Evolutionary conservation across 441 rosid genomes (phyloP).

Genomic region (Biscutella auriculata): DNA sequence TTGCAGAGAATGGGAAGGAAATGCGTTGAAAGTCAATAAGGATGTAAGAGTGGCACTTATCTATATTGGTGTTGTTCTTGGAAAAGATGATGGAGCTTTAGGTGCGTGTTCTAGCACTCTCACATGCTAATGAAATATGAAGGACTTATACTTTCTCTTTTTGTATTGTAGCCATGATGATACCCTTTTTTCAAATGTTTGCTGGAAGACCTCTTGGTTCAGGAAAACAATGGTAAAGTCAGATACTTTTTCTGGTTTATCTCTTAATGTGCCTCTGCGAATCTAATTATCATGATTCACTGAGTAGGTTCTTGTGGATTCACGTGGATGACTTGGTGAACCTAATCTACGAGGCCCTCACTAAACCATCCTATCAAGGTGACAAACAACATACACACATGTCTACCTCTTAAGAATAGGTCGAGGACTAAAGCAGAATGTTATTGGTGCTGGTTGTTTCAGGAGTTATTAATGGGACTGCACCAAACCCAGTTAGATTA

Average conservation of each 20-base stretch:
- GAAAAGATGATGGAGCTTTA: slow-evolving; percentile 95
- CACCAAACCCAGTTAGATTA: slow-evolving; percentile 82
- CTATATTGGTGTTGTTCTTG: slow-evolving; percentile 90
- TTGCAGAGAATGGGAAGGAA: slow-evolving; percentile 91
- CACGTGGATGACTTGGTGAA: slow-evolving; percentile 84
- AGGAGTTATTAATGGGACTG: slow-evolving; percentile 95
- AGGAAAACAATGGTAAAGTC: slow-evolving; percentile 65
- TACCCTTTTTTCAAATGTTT: slow-evolving; percentile 71
- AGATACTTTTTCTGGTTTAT: neutral
- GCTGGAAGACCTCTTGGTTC: slow-evolving; percentile 85
- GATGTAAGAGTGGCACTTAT: slow-evolving; percentile 78
- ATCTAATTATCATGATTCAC: neutral
- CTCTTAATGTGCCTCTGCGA: neutral
- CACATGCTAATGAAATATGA: neutral
- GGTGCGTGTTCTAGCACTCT: slow-evolving; percentile 28
- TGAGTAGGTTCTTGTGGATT: slow-evolving; percentile 87
- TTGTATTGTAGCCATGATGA: slow-evolving; percentile 63
- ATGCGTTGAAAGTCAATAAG: slow-evolving; percentile 58
- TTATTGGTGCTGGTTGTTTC: slow-evolving; percentile 3
- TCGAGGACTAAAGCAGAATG: neutral
- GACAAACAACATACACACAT: neutral
- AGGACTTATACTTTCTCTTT: neutral
- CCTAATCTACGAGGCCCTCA: slow-evolving; percentile 67
- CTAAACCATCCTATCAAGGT: slow-evolving; percentile 81
- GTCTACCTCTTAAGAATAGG: neutral